Percentiles rank a stretch among this genome's conserved stretches.
Conservation (phyloP, 345 rosid genomes). For the Mangifera indica region DNA sequence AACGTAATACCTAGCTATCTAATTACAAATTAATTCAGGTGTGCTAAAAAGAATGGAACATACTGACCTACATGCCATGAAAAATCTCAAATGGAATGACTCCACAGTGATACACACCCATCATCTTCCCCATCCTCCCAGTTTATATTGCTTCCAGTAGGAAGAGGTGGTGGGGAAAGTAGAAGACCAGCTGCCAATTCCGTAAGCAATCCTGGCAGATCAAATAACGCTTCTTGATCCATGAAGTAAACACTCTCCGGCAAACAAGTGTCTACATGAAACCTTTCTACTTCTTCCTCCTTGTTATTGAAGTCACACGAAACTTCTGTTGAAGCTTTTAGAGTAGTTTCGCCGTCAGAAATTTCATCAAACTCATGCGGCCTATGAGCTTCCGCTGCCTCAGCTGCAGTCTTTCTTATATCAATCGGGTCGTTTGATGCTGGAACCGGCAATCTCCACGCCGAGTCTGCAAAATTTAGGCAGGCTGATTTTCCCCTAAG, state of each 20-base stretch:
- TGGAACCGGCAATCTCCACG: conserved; percentile 58
- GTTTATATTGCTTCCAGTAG: conserved; percentile 14
- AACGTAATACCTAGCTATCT: neutral
- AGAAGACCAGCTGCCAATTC: conserved; percentile 68
- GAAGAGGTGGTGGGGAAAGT: conserved; percentile 52
- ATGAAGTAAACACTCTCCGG: conserved; percentile 14
- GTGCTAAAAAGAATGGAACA: neutral
- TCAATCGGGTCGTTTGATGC: conserved; percentile 41
- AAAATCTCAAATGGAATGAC: conserved; percentile 25
- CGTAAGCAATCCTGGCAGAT: conserved; percentile 45
- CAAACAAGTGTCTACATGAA: conserved; percentile 18
- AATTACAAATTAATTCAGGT: no score
- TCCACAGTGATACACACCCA: conserved; percentile 40
- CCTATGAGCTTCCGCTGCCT: conserved; percentile 58
- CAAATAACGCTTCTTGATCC: conserved; percentile 43
- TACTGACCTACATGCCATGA: neutral
- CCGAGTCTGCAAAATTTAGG: conserved; percentile 71
- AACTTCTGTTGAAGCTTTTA: conserved; percentile 22
- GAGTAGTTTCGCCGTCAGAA: neutral
- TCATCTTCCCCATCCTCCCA: conserved; percentile 27
- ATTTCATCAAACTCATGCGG: conserved; percentile 26
- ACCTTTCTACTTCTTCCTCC: conserved; percentile 6
- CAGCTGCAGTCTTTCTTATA: conserved; percentile 44
- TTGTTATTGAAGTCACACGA: neutral
- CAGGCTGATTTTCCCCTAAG: conserved; percentile 64